phyloP scores from a whole-genome alignment of 2,329 filamentous ascomycete species.

The Blastomyces emzantsi region DNA sequence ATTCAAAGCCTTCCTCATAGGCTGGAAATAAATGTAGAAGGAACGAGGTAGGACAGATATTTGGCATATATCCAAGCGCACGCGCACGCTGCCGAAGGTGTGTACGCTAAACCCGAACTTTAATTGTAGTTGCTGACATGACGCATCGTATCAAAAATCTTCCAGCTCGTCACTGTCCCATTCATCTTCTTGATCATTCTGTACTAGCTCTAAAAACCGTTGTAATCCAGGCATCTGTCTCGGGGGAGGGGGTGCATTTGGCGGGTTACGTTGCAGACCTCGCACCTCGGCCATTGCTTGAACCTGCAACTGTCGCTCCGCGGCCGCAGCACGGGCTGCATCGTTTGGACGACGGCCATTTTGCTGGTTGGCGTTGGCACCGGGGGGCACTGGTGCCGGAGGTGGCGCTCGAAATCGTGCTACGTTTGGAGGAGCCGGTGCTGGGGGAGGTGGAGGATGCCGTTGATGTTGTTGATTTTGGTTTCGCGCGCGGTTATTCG shows the following conservation, averaged over 20 bases:
- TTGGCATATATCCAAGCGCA: not conserved
- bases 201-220: conserved; percentile 45
- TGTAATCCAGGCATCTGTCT: conserved; percentile 32
- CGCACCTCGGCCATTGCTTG: conserved; percentile 2
- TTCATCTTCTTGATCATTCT: conserved; percentile 48
- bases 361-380: conserved; percentile 8
- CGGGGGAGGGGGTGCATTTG: conserved; percentile 14
- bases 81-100: too few species aligned
- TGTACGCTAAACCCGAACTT: not conserved
- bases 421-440: conserved; percentile 32
- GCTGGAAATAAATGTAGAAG: not conserved
- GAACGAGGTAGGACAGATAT: not conserved
- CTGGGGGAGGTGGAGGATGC: conserved; percentile 31
- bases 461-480: conserved; percentile 22
- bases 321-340: conserved; percentile 3
- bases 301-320: conserved; percentile 6
- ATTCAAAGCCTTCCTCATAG: not conserved
- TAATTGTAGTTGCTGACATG: too few species aligned
- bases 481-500: conserved; percentile 22
- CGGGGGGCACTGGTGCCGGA: conserved; percentile 30
- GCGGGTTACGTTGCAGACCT: conserved; percentile 4
- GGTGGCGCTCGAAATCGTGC: conserved; percentile 28
- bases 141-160: conserved; percentile 20
- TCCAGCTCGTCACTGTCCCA: conserved; percentile 53
- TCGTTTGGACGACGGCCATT: conserved; percentile 16